These are phyloP conservation scores for Bipolaris sorokiniana DNA, from an alignment of 2,329 filamentous ascomycete genomes.

Conservation along the genomic window DNA sequence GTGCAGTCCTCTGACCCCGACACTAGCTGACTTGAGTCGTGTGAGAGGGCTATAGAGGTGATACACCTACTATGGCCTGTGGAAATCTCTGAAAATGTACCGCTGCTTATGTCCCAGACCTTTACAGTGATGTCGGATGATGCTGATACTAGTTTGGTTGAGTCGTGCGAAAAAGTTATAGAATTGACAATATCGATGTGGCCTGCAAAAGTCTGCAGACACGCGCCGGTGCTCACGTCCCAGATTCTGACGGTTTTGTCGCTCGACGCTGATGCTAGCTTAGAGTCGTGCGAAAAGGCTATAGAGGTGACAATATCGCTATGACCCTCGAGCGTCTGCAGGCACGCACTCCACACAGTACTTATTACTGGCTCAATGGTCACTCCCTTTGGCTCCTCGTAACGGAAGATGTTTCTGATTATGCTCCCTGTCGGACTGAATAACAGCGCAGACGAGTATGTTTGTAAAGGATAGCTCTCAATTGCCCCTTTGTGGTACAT, in stretches of 20 bases:
- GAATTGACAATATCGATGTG: not conserved
- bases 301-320: too few species aligned
- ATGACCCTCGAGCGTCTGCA: too few species aligned
- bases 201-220: not conserved
- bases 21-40: conserved; percentile 21
- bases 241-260: too few species aligned
- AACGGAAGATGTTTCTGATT: too few species aligned
- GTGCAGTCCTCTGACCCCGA: not conserved
- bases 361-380: too few species aligned
- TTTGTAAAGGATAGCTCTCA: conserved; percentile 29
- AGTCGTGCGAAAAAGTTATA: not conserved
- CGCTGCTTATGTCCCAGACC: not conserved
- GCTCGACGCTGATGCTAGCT: too few species aligned
- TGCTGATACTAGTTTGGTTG: not conserved
- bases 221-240: not conserved
- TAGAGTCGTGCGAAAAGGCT: too few species aligned
- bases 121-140: not conserved
- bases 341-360: too few species aligned
- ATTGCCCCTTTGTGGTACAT: conserved; percentile 30
- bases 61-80: not conserved
- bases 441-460: conserved; percentile 32
- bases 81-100: not conserved
- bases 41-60: conserved; percentile 29
- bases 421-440: conserved; percentile 21
- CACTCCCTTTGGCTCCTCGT: too few species aligned